These are phyloP conservation scores for Ganoderma meredithae DNA, from an alignment of 1,284 basidiomycete species.

Conservation along the genomic window DNA sequence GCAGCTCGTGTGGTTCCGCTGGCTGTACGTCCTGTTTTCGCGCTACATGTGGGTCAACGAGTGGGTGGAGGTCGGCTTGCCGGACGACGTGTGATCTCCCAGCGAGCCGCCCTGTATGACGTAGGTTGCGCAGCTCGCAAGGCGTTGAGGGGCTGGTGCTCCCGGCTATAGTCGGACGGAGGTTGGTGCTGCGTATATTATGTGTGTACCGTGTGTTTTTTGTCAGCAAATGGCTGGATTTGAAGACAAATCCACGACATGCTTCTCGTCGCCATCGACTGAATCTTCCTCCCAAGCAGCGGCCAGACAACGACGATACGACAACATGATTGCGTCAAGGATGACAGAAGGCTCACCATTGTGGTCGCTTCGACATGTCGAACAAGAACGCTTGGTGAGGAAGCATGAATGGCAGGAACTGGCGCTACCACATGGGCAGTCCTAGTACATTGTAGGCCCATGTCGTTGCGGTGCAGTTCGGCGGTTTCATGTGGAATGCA, in stretches of 20 bases:
- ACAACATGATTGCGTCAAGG: no score
- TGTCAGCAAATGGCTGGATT: neutral
- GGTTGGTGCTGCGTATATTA: neutral
- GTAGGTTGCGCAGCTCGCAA: neutral
- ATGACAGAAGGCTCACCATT: no score
- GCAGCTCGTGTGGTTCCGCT: slow-evolving; percentile 92
- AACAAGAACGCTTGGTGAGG: no score
- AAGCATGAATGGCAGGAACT: no score
- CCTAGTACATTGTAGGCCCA: no score
- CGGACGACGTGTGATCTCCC: neutral
- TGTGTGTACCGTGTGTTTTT: neutral
- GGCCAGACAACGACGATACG: no score
- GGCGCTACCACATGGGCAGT: no score
- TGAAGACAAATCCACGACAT: neutral
- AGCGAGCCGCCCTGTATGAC: neutral
- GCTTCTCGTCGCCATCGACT: neutral
- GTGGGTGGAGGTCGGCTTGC: slow-evolving; percentile 52
- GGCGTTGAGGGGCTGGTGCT: neutral
- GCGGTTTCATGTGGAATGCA: neutral
- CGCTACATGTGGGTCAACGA: slow-evolving; percentile 95
- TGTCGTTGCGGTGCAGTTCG: neutral
- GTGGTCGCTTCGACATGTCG: no score
- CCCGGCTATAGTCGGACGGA: neutral
- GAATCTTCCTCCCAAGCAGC: no score
- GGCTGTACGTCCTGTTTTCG: slow-evolving; percentile 84